Evolutionary conservation across 805 yeast genomes (phyloP).

Genomic region (Saturnispora ahearnii): DNA sequence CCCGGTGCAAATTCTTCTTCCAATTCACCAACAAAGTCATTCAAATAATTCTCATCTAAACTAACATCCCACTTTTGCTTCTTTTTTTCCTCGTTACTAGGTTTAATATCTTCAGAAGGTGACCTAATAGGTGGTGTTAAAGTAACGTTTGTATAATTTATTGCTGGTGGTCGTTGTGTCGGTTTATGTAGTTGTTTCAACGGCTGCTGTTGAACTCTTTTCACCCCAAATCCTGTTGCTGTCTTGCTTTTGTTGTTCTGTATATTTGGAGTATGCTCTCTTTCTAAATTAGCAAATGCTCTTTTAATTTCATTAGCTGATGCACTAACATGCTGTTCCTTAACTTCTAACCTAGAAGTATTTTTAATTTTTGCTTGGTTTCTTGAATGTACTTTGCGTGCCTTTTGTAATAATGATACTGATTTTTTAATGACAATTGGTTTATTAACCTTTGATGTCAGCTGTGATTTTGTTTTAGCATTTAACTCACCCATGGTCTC

Average conservation of each 20-base stretch:
- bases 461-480: background rate
- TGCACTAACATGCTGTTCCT: background rate
- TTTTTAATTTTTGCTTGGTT: slow-evolving; percentile 6
- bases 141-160: background rate
- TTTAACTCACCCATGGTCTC: background rate
- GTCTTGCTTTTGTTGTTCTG: background rate
- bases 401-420: slow-evolving; percentile 4
- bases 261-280: background rate
- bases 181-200: background rate
- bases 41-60: background rate
- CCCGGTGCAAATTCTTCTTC: background rate
- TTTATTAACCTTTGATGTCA: background rate
- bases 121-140: background rate
- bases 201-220: background rate
- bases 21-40: background rate
- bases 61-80: background rate
- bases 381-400: slow-evolving; percentile 3
- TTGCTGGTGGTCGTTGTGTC: background rate
- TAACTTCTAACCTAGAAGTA: background rate
- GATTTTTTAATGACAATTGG: background rate
- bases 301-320: slow-evolving; percentile 1
- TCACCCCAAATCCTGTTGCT: background rate
- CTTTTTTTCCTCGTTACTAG: background rate
- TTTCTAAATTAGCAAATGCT: slow-evolving; percentile 2
- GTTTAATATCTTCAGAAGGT: background rate